Conservation (phyloP, 2,329 filamentous ascomycete species). For the Nothomitra cinnamomea region DNA sequence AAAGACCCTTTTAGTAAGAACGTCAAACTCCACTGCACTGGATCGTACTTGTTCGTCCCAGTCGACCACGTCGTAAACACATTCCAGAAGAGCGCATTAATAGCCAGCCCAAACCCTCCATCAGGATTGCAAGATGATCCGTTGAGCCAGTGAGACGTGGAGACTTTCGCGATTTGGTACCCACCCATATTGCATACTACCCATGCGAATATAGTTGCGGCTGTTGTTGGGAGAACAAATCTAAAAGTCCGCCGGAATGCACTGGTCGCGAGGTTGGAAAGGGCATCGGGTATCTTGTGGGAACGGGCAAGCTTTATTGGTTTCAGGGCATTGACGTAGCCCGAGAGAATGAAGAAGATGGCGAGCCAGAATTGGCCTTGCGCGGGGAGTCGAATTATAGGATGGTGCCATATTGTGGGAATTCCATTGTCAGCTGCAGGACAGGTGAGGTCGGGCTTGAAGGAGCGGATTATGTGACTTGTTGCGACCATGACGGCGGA, state of each 20-base stretch:
- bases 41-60: not conserved
- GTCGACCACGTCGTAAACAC: not conserved
- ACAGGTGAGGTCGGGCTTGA: not conserved
- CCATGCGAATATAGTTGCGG: constrained; percentile 79
- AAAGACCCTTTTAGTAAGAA: not conserved
- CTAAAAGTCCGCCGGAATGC: constrained; percentile 50
- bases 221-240: constrained; percentile 69
- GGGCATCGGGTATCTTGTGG: constrained; percentile 36
- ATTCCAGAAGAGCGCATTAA: not conserved
- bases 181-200: not conserved
- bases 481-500: not conserved
- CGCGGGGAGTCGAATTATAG: constrained; percentile 39
- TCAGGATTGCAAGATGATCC: not conserved
- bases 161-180: not conserved
- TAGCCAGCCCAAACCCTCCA: not conserved
- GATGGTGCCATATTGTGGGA: constrained; percentile 30
- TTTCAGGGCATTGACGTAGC: constrained; percentile 46
- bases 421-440: not conserved
- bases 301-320: constrained; percentile 38
- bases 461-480: not conserved
- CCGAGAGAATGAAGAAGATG: constrained; percentile 62
- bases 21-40: not conserved
- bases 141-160: not conserved
- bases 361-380: constrained; percentile 55
- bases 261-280: constrained; percentile 36